Evolutionary conservation across 306 rosid genomes (phyloP).

Genomic region (Carpinus viminea): DNA sequence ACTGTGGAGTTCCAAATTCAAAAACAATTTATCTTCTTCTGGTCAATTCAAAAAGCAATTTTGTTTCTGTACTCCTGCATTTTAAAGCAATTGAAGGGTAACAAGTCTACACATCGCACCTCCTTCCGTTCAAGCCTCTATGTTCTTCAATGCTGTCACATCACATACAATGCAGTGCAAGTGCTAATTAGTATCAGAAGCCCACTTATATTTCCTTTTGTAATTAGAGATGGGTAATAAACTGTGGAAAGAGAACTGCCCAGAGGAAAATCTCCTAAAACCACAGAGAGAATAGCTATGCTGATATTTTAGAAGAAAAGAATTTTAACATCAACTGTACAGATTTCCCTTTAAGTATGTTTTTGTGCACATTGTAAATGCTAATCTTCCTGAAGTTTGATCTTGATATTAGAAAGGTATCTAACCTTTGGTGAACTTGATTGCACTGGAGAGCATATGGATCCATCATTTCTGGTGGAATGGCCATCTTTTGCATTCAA

Average conservation of each 20-base stretch:
- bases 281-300: not conserved
- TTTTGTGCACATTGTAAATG: conserved; percentile 11
- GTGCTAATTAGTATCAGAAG: not conserved
- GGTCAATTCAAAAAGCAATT: not conserved
- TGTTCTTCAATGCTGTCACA: not conserved
- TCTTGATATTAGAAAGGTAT: conserved; percentile 22
- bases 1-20: not conserved
- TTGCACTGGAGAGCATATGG: conserved; percentile 79
- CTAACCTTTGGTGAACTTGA: conserved; percentile 77
- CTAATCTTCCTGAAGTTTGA: conserved; percentile 1
- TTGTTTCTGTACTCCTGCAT: not conserved
- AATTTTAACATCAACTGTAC: not conserved
- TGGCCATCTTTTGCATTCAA: conserved; percentile 73
- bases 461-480: conserved; percentile 62
- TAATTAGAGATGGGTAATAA: not conserved
- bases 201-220: not conserved
- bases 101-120: not conserved
- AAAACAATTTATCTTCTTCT: not conserved
- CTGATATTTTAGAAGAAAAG: not conserved
- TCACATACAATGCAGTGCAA: not conserved
- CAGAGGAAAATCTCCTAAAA: not conserved
- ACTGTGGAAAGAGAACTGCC: not conserved
- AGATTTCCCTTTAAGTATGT: not conserved
- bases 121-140: not conserved
- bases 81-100: not conserved